phyloP scores from a whole-genome alignment of 2,329 filamentous ascomycete genomes.

The Corinectria fuckeliana region DNA sequence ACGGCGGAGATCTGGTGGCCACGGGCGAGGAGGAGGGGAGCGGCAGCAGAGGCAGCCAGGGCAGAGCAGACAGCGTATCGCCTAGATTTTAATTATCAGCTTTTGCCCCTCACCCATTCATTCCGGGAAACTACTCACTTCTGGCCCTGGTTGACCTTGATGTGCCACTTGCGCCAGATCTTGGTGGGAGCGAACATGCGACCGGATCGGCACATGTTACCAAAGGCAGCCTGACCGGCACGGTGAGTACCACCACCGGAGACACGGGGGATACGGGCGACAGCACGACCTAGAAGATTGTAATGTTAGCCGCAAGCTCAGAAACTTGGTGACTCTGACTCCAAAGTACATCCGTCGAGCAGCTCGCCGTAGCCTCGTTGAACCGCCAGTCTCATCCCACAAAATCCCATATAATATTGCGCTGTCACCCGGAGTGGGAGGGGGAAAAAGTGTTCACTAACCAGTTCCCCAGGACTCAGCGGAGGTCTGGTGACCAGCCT shows the following conservation, averaged over 20 bases:
- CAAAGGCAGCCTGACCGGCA: constrained; percentile 99
- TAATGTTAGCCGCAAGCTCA: constrained; percentile 34
- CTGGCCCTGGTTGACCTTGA: constrained; percentile 99
- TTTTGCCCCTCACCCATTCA: not conserved
- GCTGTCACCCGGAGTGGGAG: constrained; percentile 16
- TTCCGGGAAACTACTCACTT: constrained; percentile 65
- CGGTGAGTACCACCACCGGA: constrained; percentile 99
- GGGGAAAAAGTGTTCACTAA: constrained; percentile 57
- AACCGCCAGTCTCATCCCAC: constrained; percentile 17
- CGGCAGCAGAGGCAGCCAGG: constrained; percentile 93
- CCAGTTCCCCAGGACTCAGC: constrained; percentile 99
- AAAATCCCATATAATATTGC: constrained; percentile 23
- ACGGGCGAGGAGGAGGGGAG: constrained; percentile 93
- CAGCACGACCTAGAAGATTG: constrained; percentile 78
- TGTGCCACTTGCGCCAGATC: constrained; percentile 99
- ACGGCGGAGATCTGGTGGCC: constrained; percentile 93
- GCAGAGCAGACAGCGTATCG: constrained; percentile 98
- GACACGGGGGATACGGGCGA: constrained; percentile 99
- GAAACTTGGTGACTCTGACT: not conserved
- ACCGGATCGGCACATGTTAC: constrained; percentile 99
- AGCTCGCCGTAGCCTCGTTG: not conserved
- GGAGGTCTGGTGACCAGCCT: constrained; percentile 99
- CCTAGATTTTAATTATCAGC: constrained; percentile 55
- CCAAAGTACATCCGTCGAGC: not conserved
- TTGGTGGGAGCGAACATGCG: constrained; percentile 99